Evolutionary conservation across 495 filamentous ascomycete genomes (phyloP), one percentile per base, ranked within the genome.

Genomic region (Baudoinia panamericana): DNA sequence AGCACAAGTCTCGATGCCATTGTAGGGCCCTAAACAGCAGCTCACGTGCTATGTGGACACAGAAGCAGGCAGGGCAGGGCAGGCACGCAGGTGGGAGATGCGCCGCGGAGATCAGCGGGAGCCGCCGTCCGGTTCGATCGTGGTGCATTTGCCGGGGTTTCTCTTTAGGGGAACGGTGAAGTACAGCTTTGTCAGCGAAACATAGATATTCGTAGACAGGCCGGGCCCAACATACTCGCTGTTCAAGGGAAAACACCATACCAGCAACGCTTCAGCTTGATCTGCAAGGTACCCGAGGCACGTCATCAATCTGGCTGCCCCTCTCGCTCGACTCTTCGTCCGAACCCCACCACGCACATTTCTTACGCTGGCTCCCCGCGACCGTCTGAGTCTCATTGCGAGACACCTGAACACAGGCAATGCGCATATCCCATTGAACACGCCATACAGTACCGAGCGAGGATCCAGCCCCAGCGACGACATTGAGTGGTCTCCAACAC

Each of bases 1-100:
- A 97, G 74, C 55, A 94, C 81, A 38, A 88, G 65, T 58, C 82
- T 72, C 52, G 82, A 82, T 52, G 81, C 72, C 82, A 87, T 87
- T 42, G 9, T 45, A 32, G 19, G 16, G 8, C 8, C 8, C 8
- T 8, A 8, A n/a, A 8, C n/a, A 28, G 8, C 26, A 28, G 8
- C 8, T n/a, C 8, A 28, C n/a, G 26, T 28, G 26, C 26, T 28
- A n/a, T n/a, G 26, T 8, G 18, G 5, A 4, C 23, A 19, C 4
- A 19, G 4, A 26, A 19, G 27, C 15, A 7, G 9, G 25, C 5
- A 19, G 5, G 28, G 6, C 4, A 16, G 26, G 18, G 28, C n/a
- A n/a, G n/a, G n/a, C n/a, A n/a, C n/a, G n/a, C n/a, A n/a, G n/a
- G n/a, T n/a, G n/a, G n/a, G n/a, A n/a, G n/a, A n/a, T n/a, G n/a